Base-by-base conservation (phyloP, 2,329 filamentous ascomycete genomes). In the Trichoderma atroviride region DNA sequence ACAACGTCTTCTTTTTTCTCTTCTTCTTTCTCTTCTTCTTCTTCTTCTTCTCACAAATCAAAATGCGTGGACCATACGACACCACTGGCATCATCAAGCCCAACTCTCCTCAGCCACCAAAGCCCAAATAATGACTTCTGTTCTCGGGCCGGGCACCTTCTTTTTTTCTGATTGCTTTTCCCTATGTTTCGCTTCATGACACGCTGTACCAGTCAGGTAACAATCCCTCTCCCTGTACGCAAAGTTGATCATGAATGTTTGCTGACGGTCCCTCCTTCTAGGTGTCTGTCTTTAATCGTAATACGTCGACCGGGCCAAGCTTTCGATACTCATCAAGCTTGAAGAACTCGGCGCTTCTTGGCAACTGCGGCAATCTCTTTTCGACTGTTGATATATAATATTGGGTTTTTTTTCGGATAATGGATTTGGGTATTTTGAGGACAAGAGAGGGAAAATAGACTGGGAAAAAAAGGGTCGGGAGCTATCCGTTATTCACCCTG, bases 41-140 rank as follows among this genome's bases (percentile, higher is more conserved):
- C 40, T 37, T 16, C 52, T 27, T 2, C 31, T 56, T n/a, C 5
- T n/a, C 52, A 33, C 22, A 69, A 67, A 40, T 52, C 52, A 70
- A 70, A 53, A 81, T 81, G 79, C 72, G 79, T 57, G 79, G 79
- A 64, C 79, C 79, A 2, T 81, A 81, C 70, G 79, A 81, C 68
- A 78, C 76, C n/a, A 81, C 79, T 63, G 79, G 79, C 69, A 74
- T 81, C 53, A 70, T 74, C 63, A 81, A 80, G 75, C 78, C 79
- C 65, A 78, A 70, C 72, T 73, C 74, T 33, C 78, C 79, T 58
- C 79, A 80, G 70, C 79, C 77, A 14, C 78, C 78, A 14, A 81
- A 78, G 73, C 72, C 76, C 24, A 71, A 75, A 69, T 76, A 74
- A 69, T 67, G 56, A 11, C n/a, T 57, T 58, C 47, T 35, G 14